These are phyloP conservation scores for Scheffersomyces quercinus DNA, from an alignment of 1,139 yeast species.

Conservation along the genomic window DNA sequence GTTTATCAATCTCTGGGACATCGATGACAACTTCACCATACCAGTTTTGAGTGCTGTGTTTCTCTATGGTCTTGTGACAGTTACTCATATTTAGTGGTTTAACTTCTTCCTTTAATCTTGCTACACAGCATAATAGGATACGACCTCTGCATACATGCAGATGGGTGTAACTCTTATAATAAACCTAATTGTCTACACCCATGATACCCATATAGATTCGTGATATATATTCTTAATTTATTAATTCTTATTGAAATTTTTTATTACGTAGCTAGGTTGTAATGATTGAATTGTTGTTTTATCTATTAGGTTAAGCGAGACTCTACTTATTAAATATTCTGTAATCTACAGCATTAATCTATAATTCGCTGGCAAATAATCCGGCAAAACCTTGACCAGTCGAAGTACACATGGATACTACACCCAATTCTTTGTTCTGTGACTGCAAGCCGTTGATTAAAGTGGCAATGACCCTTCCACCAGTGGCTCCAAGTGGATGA, in stretches of 20 bases:
- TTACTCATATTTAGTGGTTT: conserved; percentile 3
- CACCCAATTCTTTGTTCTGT: conserved; percentile 31
- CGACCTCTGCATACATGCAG: no score
- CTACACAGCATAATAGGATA: no score
- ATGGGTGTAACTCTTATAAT: no score
- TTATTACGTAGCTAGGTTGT: no score
- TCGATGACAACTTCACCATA: conserved; percentile 93
- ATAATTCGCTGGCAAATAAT: conserved; percentile 30
- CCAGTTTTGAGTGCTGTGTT: conserved; percentile 79
- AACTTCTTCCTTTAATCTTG: neutral
- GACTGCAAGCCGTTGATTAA: conserved; percentile 33
- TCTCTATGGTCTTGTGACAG: conserved; percentile 47
- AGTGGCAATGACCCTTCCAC: conserved; percentile 36
- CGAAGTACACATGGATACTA: conserved; percentile 44
- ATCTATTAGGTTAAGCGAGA: no score
- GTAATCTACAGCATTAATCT: neutral
- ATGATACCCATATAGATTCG: neutral
- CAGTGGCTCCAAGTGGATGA: conserved; percentile 45
- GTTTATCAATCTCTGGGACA: conserved; percentile 66
- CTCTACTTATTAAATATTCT: no score
- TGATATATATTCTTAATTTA: neutral
- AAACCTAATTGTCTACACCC: no score
- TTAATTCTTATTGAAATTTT: neutral
- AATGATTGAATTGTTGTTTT: no score
- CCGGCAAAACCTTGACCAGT: conserved; percentile 48